Evolutionary conservation across 768 basidiomycete species (phyloP).

Genomic region (Amanita pseudoporphyria): DNA sequence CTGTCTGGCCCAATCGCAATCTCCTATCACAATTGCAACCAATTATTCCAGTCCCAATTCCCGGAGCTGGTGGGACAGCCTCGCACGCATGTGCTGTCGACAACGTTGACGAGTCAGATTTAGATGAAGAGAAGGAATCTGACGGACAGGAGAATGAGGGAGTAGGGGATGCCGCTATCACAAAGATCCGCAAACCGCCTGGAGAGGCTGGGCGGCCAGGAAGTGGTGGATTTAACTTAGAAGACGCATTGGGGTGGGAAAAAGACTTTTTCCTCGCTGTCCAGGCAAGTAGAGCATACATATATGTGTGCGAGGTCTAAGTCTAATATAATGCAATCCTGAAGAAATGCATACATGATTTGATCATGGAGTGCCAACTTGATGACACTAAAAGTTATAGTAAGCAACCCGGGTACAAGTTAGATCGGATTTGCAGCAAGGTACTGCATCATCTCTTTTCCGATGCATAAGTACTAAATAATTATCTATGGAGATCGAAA

Average conservation of each 20-base stretch:
- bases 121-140: not conserved
- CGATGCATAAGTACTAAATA: not conserved
- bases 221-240: slow-evolving; percentile 14
- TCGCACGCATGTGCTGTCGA: not conserved
- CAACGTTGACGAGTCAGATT: not conserved
- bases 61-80: not conserved
- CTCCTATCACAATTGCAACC: too few relatives aligned
- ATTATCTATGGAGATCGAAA: not conserved
- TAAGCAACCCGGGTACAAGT: not conserved
- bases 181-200: slow-evolving; percentile 12
- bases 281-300: slow-evolving; percentile 13
- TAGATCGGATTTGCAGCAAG: not conserved
- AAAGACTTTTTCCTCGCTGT: slow-evolving; percentile 5
- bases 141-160: too few relatives aligned
- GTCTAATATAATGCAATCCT: not conserved
- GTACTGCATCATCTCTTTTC: not conserved
- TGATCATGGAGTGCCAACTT: not conserved
- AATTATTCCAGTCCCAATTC: not conserved
- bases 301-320: too few relatives aligned
- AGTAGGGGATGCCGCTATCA: not conserved
- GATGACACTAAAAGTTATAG: not conserved
- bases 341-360: not conserved
- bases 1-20: not conserved
- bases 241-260: slow-evolving; percentile 12
- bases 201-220: slow-evolving; percentile 13